Percentiles rank a stretch among this genome's conserved stretches.
Conservation (phyloP, 2,329 filamentous ascomycete genomes). For the Aspergillus fumigatus region DNA sequence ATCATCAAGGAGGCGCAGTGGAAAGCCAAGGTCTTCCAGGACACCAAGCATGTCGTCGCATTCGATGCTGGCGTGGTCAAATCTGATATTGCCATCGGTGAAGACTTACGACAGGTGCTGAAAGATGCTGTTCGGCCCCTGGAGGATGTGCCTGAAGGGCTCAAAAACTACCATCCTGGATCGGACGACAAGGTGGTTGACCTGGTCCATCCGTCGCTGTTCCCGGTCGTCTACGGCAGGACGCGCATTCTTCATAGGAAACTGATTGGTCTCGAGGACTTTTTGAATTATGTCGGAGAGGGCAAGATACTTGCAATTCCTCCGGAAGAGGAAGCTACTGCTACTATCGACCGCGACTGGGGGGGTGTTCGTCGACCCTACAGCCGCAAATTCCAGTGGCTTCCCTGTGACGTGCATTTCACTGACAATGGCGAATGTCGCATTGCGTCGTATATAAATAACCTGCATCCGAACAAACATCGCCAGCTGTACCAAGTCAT, state of each 20-base stretch:
- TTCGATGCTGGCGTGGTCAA: conserved; percentile 50
- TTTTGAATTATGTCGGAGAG: neutral
- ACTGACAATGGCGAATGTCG: conserved; percentile 14
- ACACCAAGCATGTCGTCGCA: conserved; percentile 39
- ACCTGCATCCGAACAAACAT: conserved; percentile 36
- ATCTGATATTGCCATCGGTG: conserved; percentile 46
- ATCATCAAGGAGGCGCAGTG: conserved; percentile 47
- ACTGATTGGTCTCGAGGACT: conserved; percentile 19
- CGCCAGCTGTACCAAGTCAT: conserved; percentile 32
- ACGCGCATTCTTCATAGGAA: conserved; percentile 17
- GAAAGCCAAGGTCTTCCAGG: conserved; percentile 42
- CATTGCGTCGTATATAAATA: conserved; percentile 43
- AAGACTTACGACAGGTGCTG: conserved; percentile 40
- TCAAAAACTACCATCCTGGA: conserved; percentile 60
- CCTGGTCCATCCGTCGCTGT: conserved; percentile 58
- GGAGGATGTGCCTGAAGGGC: conserved; percentile 41
- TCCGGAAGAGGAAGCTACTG: neutral
- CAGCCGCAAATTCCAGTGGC: conserved; percentile 45
- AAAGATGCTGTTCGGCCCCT: conserved; percentile 45
- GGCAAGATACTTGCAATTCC: conserved; percentile 8
- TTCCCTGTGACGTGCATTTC: conserved; percentile 38
- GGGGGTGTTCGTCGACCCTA: neutral
- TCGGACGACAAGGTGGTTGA: conserved; percentile 56
- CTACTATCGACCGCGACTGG: neutral
- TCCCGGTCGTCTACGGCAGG: conserved; percentile 26